Evolutionary conservation across 305 asterid genomes (phyloP), one percentile per base, ranked within the genome.

Genomic region (Solanum hybrid): DNA sequence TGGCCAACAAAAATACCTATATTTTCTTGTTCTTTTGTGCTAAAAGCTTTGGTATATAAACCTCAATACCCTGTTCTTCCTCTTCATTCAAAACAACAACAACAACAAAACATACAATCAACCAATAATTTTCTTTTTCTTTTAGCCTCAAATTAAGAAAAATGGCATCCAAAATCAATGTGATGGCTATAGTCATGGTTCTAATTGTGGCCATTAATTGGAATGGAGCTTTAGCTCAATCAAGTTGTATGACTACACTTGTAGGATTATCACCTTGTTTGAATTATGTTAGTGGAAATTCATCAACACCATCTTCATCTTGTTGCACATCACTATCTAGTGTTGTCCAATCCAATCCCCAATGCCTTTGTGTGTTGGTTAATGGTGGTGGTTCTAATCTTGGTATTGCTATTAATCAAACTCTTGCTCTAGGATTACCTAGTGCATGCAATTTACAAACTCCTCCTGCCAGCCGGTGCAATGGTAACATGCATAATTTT

Each of bases 1-100:
- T 94, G 95, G 97, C 94, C 95, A 94, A 91, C 95, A 90, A 88
- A 92, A 92, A 81, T 34, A 92, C 91, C 89, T 85, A 71, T 86
- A 10, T 87, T 40, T 32, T 88, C 77, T 45, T 86, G 88, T 79
- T 85, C 86, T 89, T 87, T 87, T 88, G 34, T 34, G 82, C 35
- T 17, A 56, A 71, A 81, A 75, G 86, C 51, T 72, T 42, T 75
- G 42, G 89, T 93, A 90, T 87, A 89, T 92, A 89, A 90, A 37
- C 51, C 88, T 75, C 17, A 37, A 34, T 2, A 13, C 36, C 86
- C 85, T 60, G 38, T 37, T 88, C 75, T 79, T 34, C 45, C 84
- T 91, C 92, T 89, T 82, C 91, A 89, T 86, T 76, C 93, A 90
- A 45, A 89, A 26, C 34, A 32, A 32, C 60, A 89, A 26, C 60